Base-by-base conservation (phyloP, 148 eudicot species). In the Rhododendron henanense region DNA sequence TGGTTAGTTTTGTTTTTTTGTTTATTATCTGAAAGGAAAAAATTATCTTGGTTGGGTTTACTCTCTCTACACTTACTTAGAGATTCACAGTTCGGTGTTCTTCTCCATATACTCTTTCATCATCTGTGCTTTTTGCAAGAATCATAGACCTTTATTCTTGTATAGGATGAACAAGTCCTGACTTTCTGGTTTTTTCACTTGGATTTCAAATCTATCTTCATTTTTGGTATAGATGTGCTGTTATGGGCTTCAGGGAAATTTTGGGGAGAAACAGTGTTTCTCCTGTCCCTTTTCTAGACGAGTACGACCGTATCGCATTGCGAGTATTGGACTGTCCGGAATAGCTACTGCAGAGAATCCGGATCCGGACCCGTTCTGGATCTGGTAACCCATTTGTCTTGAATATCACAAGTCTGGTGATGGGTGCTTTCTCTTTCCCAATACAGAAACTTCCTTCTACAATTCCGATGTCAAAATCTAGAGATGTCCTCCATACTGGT, bases 351-450 rank as follows among this genome's bases (percentile, higher is more conserved):
- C 11, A 23, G 10, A 19, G 59, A 55, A 55, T 55, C 61, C 61
- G 28, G 71, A 65, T 63, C 71, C 71, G 28, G 71, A 63, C 39
- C 76, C 48, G 80, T 80, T 73, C 75, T 50, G 33, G 82, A 85
- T 79, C 18, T 79, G 31, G 69, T 45, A 33, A 69, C 9, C 41
- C 77, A 6, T 41, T 41, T 45, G 67, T 59, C 53, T 9, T 78
- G 35, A 79, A 79, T 44, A 16, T 28, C 75, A 85, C 19, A 79
- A 85, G 83, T 82, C 19, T 85, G 48, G 83, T 65, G 83, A 65
- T 79, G 87, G 48, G 83, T 78, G 87, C 28, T 63, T 65, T 85
- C 51, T 50, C 59, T 79, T 85, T 79, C 21, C 84, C 87, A 35
- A 85, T 19, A 85, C 65, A 67, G 50, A 35, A 18, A 55, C 41